Base-by-base conservation (phyloP, 2,329 filamentous ascomycete species). In the Plectosphaerella cucumerina region DNA sequence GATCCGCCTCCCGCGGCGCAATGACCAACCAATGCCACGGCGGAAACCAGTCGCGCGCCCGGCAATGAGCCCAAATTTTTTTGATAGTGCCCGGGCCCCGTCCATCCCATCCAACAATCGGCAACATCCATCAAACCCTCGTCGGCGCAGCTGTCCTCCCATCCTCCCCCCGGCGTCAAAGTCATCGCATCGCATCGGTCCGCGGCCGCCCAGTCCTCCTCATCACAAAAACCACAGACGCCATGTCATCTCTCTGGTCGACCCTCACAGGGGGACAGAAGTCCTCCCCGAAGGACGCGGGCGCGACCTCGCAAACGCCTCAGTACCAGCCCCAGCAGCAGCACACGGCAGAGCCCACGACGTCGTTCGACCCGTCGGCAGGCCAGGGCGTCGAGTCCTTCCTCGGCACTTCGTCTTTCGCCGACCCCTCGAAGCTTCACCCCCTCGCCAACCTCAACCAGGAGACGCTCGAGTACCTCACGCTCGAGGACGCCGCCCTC, bases 381-480 rank as follows among this genome's bases (percentile, higher is more conserved):
- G 84, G 84, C 49, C 85, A 88, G 70, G 91, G 93, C 71, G 88
- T 94, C 62, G 87, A 90, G 63, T 87, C 89, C 51, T 97, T 99
- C 72, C 83, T 97, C 53, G 85, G 84, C 64, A 82, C 77, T 62
- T 85, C 87, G 53, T 72, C 85, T 50, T 86, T 94, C 61, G 84
- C 91, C 69, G 94, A 99, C 71, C 90, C 93, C 10, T 85, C 91
- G 57, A 81, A 88, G 69, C 80, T 99, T 62, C 94, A 99, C 70
- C 94, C 95, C 44, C 85, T 99, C 51, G 91, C 94, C 50, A 94
- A 94, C 59, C 77, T 99, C 56, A 91, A 97, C 75, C 86, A 90
- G 74, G 90, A 96, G 62, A 89, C 89, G 1, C 85, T 99, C 63
- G 94, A 99, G 70, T 99, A 99, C 72, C 82, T 99, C 58, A 86